These are phyloP conservation scores for Boletus semigastroideus DNA, from an alignment of 1,284 basidiomycete species.

Conservation along the genomic window DNA sequence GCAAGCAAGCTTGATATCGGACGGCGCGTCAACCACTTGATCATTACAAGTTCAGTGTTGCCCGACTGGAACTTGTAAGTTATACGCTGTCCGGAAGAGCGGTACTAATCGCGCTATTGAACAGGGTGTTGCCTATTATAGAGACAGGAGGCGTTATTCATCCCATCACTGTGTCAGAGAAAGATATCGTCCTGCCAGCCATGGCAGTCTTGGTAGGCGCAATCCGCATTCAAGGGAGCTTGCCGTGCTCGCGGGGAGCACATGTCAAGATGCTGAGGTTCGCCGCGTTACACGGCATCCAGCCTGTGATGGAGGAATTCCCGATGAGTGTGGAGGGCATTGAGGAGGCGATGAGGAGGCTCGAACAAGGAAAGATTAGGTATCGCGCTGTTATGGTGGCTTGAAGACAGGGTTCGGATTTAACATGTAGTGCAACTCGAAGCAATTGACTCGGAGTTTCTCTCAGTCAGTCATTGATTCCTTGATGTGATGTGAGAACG, in stretches of 20 bases:
- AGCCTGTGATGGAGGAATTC: slow-evolving; percentile 31
- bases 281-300: slow-evolving; percentile 25
- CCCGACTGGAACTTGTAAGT: slow-evolving; percentile 34
- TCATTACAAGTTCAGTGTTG: slow-evolving; percentile 28
- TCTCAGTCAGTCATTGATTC: too few species aligned
- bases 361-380: slow-evolving; percentile 28
- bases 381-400: slow-evolving; percentile 35
- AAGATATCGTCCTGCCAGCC: slow-evolving; percentile 21
- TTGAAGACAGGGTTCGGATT: neutral
- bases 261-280: slow-evolving; percentile 32
- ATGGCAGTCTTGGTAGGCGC: slow-evolving; percentile 13
- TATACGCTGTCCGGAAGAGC: neutral
- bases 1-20: slow-evolving; percentile 24
- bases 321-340: slow-evolving; percentile 31
- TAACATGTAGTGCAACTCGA: too few species aligned
- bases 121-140: slow-evolving; percentile 26
- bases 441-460: too few species aligned
- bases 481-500: too few species aligned
- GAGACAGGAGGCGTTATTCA: slow-evolving; percentile 19
- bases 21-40: slow-evolving; percentile 25
- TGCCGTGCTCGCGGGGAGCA: slow-evolving; percentile 26
- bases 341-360: slow-evolving; percentile 28
- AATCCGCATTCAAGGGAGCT: slow-evolving; percentile 26
- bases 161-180: slow-evolving; percentile 25
- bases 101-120: neutral